Base-by-base conservation (phyloP, 2,329 filamentous ascomycete genomes). In the Aspergillus ruber region DNA sequence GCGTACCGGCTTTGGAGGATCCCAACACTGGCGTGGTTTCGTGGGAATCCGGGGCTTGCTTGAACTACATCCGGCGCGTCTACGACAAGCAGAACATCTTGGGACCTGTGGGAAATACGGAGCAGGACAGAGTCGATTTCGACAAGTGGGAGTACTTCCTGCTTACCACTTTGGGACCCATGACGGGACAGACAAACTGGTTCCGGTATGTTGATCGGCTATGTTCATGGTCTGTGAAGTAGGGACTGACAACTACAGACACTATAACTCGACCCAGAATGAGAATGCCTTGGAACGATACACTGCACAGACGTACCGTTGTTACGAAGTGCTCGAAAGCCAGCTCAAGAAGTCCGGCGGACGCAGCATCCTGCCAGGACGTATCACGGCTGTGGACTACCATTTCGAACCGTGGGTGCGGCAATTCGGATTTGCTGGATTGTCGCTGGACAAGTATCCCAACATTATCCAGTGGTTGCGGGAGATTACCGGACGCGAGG, bases 111-210 rank as follows among this genome's bases (percentile, higher is more conserved):
- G 64, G 63, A 0, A 35, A 43, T 8, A 54, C 55, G 4, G 58
- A 51, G 36, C 71, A 74, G 48, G 70, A 70, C 17, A 46, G 56
- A 3, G 70, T 73, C 0, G 70, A 73, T 49, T 71, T 73, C 36
- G 71, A 74, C 40, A 74, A 73, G 50, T 74, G 72, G 73, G 67
- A 67, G 43, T 71, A 68, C 50, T 72, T 75, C 49, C 54, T 73
- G 18, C 49, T 74, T 17, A 64, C 64, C 0, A 71, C 66, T 0
- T 50, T 74, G 40, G 71, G 65, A 0, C 72, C 72, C 0, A 72
- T 73, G 68, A 67, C 59, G 44, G 70, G 67, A 18, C 63, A 68
- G 54, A 52, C 56, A 3, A 71, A 69, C 48, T 74, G 70, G 70
- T 73, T 69, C 51, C 57, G 58, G 51, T 65, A 35, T 56, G 46